phyloP scores from a whole-genome alignment of 73 alveolate genomes.

The Paramecium pentaurelia region DNA sequence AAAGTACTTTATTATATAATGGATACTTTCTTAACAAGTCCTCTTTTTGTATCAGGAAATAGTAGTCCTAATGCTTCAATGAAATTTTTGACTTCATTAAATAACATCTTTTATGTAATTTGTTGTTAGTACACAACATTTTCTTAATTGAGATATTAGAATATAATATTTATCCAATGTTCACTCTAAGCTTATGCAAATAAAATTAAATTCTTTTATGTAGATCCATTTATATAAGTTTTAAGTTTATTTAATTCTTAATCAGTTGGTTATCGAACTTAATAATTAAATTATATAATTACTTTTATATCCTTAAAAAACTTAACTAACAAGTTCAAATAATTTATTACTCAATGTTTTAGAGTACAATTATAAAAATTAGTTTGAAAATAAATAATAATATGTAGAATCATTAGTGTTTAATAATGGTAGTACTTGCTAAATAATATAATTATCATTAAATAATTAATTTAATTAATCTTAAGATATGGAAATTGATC shows the following conservation, averaged over 20 bases:
- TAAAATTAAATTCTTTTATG: background rate
- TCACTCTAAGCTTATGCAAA: slow-evolving; percentile 10
- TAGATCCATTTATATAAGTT: background rate
- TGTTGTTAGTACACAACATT: background rate
- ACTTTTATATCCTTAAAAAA: background rate
- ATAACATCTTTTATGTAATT: background rate
- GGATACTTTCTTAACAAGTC: slow-evolving; percentile 41
- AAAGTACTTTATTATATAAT: background rate
- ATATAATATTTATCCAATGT: background rate
- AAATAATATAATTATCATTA: background rate
- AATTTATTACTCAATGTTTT: background rate
- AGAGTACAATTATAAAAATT: background rate
- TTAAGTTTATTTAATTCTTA: background rate
- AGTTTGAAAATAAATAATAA: slow-evolving; percentile 27
- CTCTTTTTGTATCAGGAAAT: slow-evolving; percentile 61
- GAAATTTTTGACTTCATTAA: slow-evolving; percentile 1
- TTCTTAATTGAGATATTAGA: background rate
- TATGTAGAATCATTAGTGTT: slow-evolving; percentile 23
- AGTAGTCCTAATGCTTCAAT: slow-evolving; percentile 13
- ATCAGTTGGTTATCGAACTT: background rate
- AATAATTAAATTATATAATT: background rate
- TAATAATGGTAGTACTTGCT: background rate
- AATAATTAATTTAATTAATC: background rate
- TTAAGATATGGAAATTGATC: background rate
- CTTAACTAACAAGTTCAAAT: background rate